phyloP scores from a whole-genome alignment of 495 filamentous ascomycete genomes.

The Penicillium roqueforti region DNA sequence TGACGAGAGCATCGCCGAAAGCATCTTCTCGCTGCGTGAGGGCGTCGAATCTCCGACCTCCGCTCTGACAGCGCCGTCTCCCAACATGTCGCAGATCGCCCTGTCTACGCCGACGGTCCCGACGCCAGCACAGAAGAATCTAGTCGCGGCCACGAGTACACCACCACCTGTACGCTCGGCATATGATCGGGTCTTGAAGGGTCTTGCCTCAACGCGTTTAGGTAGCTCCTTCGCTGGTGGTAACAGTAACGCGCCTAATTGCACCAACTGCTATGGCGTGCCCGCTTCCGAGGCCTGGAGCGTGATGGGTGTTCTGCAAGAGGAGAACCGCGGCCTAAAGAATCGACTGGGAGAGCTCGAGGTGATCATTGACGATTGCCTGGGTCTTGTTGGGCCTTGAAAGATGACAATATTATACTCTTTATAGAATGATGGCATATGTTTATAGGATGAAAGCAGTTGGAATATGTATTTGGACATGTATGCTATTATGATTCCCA shows the following conservation, averaged over 20 bases:
- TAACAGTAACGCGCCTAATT: slow-evolving; percentile 38
- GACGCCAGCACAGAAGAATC: slow-evolving; percentile 23
- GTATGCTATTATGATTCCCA: background rate
- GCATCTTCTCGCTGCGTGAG: slow-evolving; percentile 59
- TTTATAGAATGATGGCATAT: slow-evolving; percentile 10
- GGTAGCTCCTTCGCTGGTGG: slow-evolving; percentile 30
- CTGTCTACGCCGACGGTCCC: slow-evolving; percentile 29
- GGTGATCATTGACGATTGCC: slow-evolving; percentile 63
- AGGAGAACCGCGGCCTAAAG: slow-evolving; percentile 71
- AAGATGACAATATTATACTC: slow-evolving; percentile 4
- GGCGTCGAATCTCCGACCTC: slow-evolving; percentile 47
- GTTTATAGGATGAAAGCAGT: background rate
- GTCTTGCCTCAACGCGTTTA: slow-evolving; percentile 35
- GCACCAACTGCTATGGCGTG: slow-evolving; percentile 57
- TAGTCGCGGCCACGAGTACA: slow-evolving; percentile 15
- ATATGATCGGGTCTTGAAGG: slow-evolving; percentile 42
- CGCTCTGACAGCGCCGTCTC: slow-evolving; percentile 42
- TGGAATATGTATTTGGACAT: background rate
- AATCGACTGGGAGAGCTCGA: slow-evolving; percentile 62
- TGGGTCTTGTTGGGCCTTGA: slow-evolving; percentile 57
- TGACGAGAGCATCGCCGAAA: slow-evolving; percentile 54
- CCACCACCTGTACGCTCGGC: slow-evolving; percentile 30
- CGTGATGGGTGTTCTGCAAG: slow-evolving; percentile 62
- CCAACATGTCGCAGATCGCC: slow-evolving; percentile 37
- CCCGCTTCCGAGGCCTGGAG: slow-evolving; percentile 66